Evolutionary conservation across 1,139 yeast species (phyloP).

Genomic region (Kodamaea plutei): DNA sequence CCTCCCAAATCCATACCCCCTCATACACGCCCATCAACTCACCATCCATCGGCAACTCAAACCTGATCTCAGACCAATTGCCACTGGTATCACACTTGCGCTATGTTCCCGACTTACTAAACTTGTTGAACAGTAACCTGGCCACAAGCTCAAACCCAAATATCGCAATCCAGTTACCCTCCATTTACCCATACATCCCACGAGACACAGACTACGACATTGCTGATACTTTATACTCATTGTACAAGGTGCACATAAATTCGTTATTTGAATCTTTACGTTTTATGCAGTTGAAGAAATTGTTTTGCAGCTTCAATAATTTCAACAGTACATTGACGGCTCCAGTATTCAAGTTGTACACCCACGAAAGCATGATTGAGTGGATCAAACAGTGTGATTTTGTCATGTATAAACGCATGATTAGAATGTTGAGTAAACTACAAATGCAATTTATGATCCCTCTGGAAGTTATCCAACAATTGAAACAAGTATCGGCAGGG

Average conservation of each 20-base stretch:
- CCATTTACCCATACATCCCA: conserved; percentile 49
- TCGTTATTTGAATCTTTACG: conserved; percentile 62
- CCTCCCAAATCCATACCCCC: conserved; percentile 14
- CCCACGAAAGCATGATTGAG: conserved; percentile 43
- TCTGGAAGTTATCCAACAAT: conserved; percentile 45
- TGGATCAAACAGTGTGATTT: conserved; percentile 72
- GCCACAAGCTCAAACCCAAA: conserved; percentile 18
- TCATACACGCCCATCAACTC: conserved; percentile 17
- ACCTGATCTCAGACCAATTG: conserved; percentile 14
- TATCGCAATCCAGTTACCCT: conserved; percentile 43
- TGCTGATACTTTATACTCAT: conserved; percentile 56
- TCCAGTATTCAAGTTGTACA: conserved; percentile 60
- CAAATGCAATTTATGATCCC: conserved; percentile 59
- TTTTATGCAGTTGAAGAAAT: conserved; percentile 60
- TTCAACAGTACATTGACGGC: conserved; percentile 61
- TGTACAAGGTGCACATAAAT: conserved; percentile 62
- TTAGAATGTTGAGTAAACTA: conserved; percentile 62
- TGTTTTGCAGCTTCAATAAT: conserved; percentile 49
- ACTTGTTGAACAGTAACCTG: conserved; percentile 21
- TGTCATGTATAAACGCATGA: conserved; percentile 56
- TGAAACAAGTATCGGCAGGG: conserved; percentile 42
- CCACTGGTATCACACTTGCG: conserved; percentile 24
- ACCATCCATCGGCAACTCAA: conserved; percentile 14
- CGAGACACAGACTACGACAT: conserved; percentile 51
- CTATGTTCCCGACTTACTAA: conserved; percentile 37